Evolutionary conservation across 331 rosid species (phyloP).

Genomic region (Phaseolus coccineus): DNA sequence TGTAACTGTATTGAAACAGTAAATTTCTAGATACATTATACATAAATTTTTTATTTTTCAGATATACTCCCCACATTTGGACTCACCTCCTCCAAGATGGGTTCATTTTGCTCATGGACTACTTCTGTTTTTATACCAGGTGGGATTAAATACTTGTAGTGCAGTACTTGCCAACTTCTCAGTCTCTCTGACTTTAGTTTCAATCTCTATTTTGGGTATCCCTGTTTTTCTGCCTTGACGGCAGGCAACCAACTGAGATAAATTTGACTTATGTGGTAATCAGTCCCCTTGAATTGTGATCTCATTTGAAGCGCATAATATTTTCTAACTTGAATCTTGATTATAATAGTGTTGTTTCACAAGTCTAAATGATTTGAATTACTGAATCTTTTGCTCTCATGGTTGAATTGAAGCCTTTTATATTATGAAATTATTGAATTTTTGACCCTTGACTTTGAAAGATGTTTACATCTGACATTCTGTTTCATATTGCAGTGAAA

Average conservation of each 20-base stretch:
- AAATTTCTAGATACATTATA: conserved; percentile 14
- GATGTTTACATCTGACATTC: conserved; percentile 19
- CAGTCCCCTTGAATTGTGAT: background rate
- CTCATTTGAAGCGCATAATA: background rate
- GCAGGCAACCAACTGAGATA: conserved; percentile 6
- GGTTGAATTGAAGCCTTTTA: conserved; percentile 13
- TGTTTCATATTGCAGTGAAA: conserved; percentile 18
- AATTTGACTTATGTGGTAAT: conserved; percentile 2
- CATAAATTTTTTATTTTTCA: conserved; percentile 44
- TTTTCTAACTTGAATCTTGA: conserved; percentile 19
- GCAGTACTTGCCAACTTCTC: conserved; percentile 13
- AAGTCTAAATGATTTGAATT: conserved; percentile 20
- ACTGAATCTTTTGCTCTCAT: background rate
- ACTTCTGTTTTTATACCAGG: conserved; percentile 96
- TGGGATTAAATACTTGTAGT: conserved; percentile 39
- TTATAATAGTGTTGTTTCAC: conserved; percentile 19
- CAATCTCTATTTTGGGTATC: conserved; percentile 1
- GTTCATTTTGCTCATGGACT: conserved; percentile 91
- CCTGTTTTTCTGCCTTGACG: conserved; percentile 29
- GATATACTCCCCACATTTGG: conserved; percentile 90
- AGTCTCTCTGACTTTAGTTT: background rate
- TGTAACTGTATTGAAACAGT: conserved; percentile 13
- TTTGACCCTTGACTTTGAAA: conserved; percentile 11
- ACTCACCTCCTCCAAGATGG: conserved; percentile 97
- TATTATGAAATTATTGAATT: conserved; percentile 12